Conservation (phyloP, 2,329 filamentous ascomycete genomes). For the Phaeophleospora eucalypticola region DNA sequence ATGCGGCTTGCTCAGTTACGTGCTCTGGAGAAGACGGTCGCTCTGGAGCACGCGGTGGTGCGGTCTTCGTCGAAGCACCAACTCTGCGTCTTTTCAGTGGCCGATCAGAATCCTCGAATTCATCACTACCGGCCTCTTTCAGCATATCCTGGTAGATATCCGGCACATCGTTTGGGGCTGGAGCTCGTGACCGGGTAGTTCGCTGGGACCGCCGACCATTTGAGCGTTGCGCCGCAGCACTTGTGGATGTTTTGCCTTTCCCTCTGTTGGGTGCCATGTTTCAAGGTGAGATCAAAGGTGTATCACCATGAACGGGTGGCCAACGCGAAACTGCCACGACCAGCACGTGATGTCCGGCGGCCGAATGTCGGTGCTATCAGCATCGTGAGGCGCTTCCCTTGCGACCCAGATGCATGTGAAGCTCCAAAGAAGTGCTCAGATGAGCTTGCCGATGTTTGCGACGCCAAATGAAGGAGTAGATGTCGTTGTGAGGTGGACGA, state of each 20-base stretch:
- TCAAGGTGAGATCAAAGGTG: not conserved
- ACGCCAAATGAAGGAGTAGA: too few species aligned
- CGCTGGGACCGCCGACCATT: too few species aligned
- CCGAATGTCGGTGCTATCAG: not conserved
- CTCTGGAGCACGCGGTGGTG: not conserved
- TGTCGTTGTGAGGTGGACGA: too few species aligned
- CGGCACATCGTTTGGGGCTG: conserved; percentile 8
- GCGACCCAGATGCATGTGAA: too few species aligned
- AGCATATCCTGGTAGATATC: conserved; percentile 31
- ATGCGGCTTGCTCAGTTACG: not conserved
- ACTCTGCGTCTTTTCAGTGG: conserved; percentile 29
- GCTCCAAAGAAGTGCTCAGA: too few species aligned
- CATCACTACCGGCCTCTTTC: conserved; percentile 22
- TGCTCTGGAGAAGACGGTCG: not conserved
- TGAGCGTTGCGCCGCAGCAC: conserved; percentile 2
- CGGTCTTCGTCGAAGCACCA: not conserved
- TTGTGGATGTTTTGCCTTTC: conserved; percentile 20
- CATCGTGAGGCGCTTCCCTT: not conserved
- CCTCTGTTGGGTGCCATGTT: conserved; percentile 31
- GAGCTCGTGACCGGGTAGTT: conserved; percentile 11
- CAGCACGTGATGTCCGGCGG: not conserved
- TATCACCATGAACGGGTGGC: not conserved
- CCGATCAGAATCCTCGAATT: conserved; percentile 12
- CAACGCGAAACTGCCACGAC: conserved; percentile 1
- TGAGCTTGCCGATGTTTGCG: too few species aligned